These are phyloP conservation scores for Bretschneidera sinensis DNA, from an alignment of 345 rosid genomes.

Conservation along the genomic window DNA sequence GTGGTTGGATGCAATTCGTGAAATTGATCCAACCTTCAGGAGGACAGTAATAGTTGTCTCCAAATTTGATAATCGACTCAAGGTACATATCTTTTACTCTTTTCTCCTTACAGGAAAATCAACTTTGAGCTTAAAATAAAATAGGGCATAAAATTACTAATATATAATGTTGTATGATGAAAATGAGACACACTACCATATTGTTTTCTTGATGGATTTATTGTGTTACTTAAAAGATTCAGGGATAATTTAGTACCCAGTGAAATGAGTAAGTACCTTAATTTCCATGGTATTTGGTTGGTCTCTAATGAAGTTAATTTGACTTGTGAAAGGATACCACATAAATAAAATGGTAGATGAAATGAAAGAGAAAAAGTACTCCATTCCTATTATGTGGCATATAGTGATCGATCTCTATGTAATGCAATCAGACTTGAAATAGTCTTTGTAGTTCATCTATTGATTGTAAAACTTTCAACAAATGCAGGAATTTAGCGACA, in stretches of 20 bases:
- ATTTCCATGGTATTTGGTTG: too few species aligned
- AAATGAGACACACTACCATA: not conserved
- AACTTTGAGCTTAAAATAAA: not conserved
- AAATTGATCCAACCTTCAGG: slow-evolving; percentile 81
- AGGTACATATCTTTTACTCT: slow-evolving; percentile 35
- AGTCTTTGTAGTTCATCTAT: not conserved
- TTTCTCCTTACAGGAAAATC: not conserved
- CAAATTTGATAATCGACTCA: slow-evolving; percentile 93
- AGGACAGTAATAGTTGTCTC: slow-evolving; percentile 90
- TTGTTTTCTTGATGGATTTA: not conserved
- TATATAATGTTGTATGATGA: not conserved
- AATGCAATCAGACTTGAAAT: too few species aligned
- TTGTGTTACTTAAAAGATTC: not conserved
- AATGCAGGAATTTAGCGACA: slow-evolving; percentile 70
- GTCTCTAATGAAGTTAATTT: too few species aligned
- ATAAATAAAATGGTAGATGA: not conserved
- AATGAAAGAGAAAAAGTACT: not conserved
- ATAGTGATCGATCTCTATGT: not conserved
- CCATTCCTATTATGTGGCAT: not conserved
- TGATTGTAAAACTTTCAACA: slow-evolving; percentile 14
- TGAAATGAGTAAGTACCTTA: too few species aligned
- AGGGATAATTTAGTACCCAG: not conserved
- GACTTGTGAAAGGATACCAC: not conserved
- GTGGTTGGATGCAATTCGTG: slow-evolving; percentile 90
- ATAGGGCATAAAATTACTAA: not conserved